These are phyloP conservation scores for Rosa multiflora DNA, from an alignment of 306 rosid species.

Conservation along the genomic window DNA sequence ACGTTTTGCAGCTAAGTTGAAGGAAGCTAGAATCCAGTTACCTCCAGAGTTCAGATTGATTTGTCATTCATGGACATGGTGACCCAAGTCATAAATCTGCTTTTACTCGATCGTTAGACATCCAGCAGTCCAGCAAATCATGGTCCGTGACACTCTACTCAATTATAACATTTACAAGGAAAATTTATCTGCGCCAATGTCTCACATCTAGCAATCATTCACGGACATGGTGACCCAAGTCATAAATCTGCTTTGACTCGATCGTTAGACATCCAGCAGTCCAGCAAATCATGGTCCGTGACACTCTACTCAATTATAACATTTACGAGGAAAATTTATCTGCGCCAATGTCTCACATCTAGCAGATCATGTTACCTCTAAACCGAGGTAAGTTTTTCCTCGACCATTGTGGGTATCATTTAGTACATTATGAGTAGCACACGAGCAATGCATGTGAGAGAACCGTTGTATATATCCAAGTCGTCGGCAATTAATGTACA, in stretches of 20 bases:
- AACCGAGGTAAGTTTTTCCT: background rate
- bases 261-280: too few relatives aligned
- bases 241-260: too few relatives aligned
- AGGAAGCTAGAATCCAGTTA: constrained; percentile 10
- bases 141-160: too few relatives aligned
- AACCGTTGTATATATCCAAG: too few relatives aligned
- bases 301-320: background rate
- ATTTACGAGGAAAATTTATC: background rate
- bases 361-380: background rate
- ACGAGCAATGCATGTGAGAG: background rate
- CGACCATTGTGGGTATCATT: background rate
- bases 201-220: background rate
- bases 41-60: background rate
- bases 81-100: background rate
- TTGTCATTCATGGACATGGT: background rate
- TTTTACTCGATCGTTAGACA: background rate
- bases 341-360: background rate
- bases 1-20: background rate
- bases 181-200: background rate
- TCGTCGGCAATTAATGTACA: too few relatives aligned
- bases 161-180: background rate
- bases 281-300: background rate
- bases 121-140: constrained; percentile 5
- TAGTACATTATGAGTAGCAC: too few relatives aligned
- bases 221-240: too few relatives aligned